Evolutionary conservation across 441 rosid species (phyloP).

Genomic region (Aquilaria agallochum): DNA sequence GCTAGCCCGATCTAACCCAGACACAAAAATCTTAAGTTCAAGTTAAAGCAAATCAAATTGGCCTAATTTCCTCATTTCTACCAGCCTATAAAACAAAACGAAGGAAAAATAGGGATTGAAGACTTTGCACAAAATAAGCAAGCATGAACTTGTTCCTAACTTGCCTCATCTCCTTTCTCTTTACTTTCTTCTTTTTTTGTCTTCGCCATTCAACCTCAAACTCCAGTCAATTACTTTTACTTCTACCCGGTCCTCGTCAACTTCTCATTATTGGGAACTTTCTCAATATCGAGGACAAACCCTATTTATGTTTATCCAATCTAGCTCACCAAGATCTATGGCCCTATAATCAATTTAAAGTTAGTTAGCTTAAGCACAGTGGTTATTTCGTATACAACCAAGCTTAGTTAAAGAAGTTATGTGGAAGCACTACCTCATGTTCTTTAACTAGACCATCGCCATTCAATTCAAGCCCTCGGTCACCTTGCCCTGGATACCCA

Average conservation of each 20-base stretch:
- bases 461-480: background rate
- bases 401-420: slow-evolving; percentile 22
- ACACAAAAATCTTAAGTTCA: too few species aligned
- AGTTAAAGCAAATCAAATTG: too few species aligned
- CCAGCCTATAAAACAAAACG: too few species aligned
- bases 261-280: slow-evolving; percentile 25
- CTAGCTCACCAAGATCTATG: slow-evolving; percentile 22
- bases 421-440: slow-evolving; percentile 23
- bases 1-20: too few species aligned
- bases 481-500: slow-evolving; percentile 22
- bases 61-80: too few species aligned
- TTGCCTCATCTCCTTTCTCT: slow-evolving; percentile 7
- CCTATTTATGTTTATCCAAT: slow-evolving; percentile 22
- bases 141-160: slow-evolving; percentile 4
- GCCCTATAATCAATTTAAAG: slow-evolving; percentile 20
- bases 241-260: slow-evolving; percentile 27
- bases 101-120: too few species aligned
- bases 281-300: slow-evolving; percentile 21
- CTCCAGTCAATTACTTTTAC: background rate
- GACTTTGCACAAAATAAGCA: too few species aligned
- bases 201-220: background rate
- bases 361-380: slow-evolving; percentile 18
- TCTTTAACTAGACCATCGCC: slow-evolving; percentile 15
- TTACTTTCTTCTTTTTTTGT: background rate
- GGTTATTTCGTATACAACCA: slow-evolving; percentile 15